Percentiles rank a stretch among this genome's conserved stretches.
These are phyloP conservation scores for Fusarium duplospermum DNA, from an alignment of 2,329 filamentous ascomycete genomes.

Conservation along the genomic window DNA sequence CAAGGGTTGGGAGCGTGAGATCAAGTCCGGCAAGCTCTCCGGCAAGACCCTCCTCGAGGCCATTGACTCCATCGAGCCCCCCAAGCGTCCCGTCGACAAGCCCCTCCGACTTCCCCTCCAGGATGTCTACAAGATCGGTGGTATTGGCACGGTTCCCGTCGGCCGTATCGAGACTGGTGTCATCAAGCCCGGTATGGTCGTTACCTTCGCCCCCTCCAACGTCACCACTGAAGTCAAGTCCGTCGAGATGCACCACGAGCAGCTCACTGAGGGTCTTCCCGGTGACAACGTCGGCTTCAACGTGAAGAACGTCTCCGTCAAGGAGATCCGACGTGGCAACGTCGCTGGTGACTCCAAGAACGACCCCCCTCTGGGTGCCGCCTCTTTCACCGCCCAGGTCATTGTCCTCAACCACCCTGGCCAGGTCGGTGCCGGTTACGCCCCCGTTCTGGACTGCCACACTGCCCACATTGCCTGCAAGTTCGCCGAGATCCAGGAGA, in stretches of 20 bases:
- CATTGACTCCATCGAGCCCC: constrained; percentile 95
- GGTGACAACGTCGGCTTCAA: constrained; percentile 99
- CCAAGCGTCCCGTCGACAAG: constrained; percentile 96
- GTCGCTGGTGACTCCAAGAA: constrained; percentile 99
- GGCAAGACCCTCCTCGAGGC: constrained; percentile 99
- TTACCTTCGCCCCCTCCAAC: constrained; percentile 98
- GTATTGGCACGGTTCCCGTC: constrained; percentile 99
- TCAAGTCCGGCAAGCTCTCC: constrained; percentile 83
- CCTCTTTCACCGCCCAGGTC: constrained; percentile 99
- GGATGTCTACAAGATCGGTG: constrained; percentile 99
- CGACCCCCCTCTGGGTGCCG: constrained; percentile 89
- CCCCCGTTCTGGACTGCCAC: constrained; percentile 99
- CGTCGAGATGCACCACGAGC: constrained; percentile 99
- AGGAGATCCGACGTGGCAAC: constrained; percentile 99
- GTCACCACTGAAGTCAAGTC: constrained; percentile 99
- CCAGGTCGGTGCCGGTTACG: constrained; percentile 99
- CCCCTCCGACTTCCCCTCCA: constrained; percentile 99
- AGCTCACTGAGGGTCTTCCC: constrained; percentile 92
- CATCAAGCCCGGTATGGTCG: constrained; percentile 92
- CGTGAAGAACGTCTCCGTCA: constrained; percentile 99
- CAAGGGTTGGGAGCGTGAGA: constrained; percentile 99
- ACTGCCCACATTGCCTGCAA: constrained; percentile 99
- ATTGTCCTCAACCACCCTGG: constrained; percentile 99
- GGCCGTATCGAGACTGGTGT: constrained; percentile 99
- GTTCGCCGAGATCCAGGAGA: constrained; percentile 99